phyloP scores from a whole-genome alignment of 2,329 filamentous ascomycete genomes.

The Rhexocercosporidium sp. region DNA sequence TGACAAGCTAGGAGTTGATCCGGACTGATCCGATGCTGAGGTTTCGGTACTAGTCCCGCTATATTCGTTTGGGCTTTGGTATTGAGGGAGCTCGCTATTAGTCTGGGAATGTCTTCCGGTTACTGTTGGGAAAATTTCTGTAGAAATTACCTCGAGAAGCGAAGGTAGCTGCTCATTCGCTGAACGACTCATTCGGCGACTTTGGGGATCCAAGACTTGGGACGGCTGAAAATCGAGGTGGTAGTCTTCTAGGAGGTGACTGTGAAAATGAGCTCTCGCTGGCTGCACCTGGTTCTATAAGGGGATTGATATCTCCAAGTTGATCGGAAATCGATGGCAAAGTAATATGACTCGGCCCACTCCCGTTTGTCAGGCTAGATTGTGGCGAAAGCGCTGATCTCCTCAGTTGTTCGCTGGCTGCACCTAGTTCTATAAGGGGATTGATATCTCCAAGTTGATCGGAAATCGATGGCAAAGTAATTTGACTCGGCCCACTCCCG shows the following conservation, averaged over 20 bases:
- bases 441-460: slow-evolving; percentile 39
- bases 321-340: slow-evolving; percentile 40
- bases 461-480: slow-evolving; percentile 41
- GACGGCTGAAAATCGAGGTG: slow-evolving; percentile 31
- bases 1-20: slow-evolving; percentile 49
- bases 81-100: slow-evolving; percentile 29
- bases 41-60: slow-evolving; percentile 49
- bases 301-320: slow-evolving; percentile 39
- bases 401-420: too few relatives aligned
- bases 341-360: slow-evolving; percentile 34
- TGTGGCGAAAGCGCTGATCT: too few relatives aligned
- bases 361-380: slow-evolving; percentile 35
- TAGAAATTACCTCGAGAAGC: slow-evolving; percentile 31
- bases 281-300: slow-evolving; percentile 30
- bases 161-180: slow-evolving; percentile 53
- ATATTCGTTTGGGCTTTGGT: slow-evolving; percentile 36
- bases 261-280: slow-evolving; percentile 35
- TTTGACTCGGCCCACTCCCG: slow-evolving; percentile 32
- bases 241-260: slow-evolving; percentile 37
- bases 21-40: slow-evolving; percentile 52
- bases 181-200: slow-evolving; percentile 39
- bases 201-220: slow-evolving; percentile 39
- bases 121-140: slow-evolving; percentile 26
- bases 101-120: slow-evolving; percentile 37
- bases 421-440: slow-evolving; percentile 33